Percentiles rank a stretch among this genome's conserved stretches.
phyloP scores from a whole-genome alignment of 257 asterid species.

The Asclepias syriaca region DNA sequence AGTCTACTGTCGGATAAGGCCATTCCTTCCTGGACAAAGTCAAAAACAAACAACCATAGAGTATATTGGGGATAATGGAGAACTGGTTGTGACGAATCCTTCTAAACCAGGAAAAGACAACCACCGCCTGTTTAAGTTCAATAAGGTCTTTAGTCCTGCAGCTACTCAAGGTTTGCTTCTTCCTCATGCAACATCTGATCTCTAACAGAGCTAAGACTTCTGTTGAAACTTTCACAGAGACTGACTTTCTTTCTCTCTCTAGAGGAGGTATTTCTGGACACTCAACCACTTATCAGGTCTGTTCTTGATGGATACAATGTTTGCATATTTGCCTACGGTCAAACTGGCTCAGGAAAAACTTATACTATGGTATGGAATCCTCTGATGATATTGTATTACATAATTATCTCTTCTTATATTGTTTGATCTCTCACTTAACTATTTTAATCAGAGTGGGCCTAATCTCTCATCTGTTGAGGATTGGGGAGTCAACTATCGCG shows the following conservation, averaged over 20 bases:
- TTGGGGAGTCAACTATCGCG: constrained; percentile 97
- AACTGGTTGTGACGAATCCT: constrained; percentile 75
- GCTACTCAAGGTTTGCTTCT: constrained; percentile 68
- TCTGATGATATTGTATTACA: neutral
- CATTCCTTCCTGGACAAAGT: constrained; percentile 75
- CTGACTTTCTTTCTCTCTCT: constrained; percentile 6
- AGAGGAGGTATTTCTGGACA: constrained; percentile 92
- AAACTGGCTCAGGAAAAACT: constrained; percentile 96
- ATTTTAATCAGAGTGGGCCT: constrained; percentile 70
- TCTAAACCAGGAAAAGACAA: constrained; percentile 79
- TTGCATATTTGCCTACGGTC: constrained; percentile 97
- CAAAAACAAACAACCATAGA: constrained; percentile 64
- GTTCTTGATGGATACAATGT: constrained; percentile 94
- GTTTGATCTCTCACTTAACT: neutral
- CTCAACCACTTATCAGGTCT: constrained; percentile 84
- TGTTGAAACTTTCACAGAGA: neutral
- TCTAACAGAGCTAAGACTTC: neutral
- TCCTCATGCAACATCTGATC: neutral
- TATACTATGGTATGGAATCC: constrained; percentile 70
- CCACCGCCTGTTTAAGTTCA: constrained; percentile 86
- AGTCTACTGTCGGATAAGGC: constrained; percentile 91
- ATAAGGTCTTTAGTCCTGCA: constrained; percentile 77
- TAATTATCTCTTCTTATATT: neutral
- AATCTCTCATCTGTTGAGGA: constrained; percentile 58
- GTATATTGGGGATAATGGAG: constrained; percentile 91